Evolutionary conservation across 2,329 filamentous ascomycete species (phyloP).

Genomic region (Colletotrichum orchidophilum): DNA sequence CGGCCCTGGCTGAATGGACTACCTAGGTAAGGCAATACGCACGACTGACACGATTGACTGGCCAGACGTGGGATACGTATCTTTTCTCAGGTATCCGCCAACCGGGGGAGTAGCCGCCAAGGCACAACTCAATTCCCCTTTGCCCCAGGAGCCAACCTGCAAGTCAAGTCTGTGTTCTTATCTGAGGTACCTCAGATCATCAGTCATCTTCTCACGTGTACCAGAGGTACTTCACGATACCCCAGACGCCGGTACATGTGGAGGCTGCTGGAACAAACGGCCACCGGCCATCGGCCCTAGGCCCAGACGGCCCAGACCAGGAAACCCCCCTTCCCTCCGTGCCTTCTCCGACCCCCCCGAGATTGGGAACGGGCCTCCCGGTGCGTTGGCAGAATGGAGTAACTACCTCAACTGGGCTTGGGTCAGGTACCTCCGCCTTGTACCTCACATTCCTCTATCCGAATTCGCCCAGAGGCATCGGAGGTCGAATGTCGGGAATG

Average conservation of each 20-base stretch:
- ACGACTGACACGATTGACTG: background rate
- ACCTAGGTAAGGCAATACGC: background rate
- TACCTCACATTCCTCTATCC: background rate
- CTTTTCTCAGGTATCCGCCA: background rate
- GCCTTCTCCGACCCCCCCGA: constrained; percentile 8
- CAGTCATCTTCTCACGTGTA: background rate
- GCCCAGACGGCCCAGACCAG: constrained; percentile 11
- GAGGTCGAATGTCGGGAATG: constrained; percentile 5
- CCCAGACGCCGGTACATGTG: background rate
- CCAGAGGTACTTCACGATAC: background rate
- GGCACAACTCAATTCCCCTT: constrained; percentile 11
- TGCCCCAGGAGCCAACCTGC: background rate
- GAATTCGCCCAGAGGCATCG: background rate
- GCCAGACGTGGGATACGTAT: background rate
- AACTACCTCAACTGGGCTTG: background rate
- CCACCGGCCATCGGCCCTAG: background rate
- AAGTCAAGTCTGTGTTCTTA: background rate
- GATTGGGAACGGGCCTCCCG: background rate
- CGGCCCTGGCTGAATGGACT: background rate
- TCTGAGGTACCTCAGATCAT: background rate
- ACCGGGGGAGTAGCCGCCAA: constrained; percentile 7
- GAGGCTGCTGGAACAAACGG: background rate
- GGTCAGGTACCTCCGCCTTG: background rate
- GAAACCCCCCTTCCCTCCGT: background rate
- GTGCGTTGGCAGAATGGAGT: constrained; percentile 7